Base-by-base conservation (phyloP, 805 yeast genomes). In the Ogataea wickerhamii region DNA sequence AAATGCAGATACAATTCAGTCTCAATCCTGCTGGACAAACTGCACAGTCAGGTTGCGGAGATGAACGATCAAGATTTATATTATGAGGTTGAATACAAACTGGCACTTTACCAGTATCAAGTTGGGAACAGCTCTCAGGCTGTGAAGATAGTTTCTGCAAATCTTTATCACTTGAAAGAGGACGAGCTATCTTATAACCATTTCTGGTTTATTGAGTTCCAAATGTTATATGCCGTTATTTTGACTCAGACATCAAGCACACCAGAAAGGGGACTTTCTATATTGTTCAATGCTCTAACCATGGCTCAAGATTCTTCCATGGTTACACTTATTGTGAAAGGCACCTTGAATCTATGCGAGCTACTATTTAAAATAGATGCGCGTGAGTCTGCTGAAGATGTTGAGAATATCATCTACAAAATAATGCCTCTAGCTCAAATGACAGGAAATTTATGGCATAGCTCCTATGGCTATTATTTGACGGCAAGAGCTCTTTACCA, bases 201-300 rank as follows among this genome's bases (percentile, higher is more conserved):
- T 22, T 64, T 61, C 34, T 70, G 75, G 66, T 63, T 64, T 25
- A 57, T 77, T 17, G 66, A 66, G 49, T 67, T 73, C 38, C 74
- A 68, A 32, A 48, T 78, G 8, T 49, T 78, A 35, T 72, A 74
- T 47, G 68, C 76, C 29, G 50, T 61, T 11, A 63, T 76, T 1
- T 58, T 77, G 41, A 47, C 70, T 18, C 47, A 58, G 4, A 55
- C 71, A 12, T 70, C 74, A 0, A 18, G 35, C 4, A 58, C 67
- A 4, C 73, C 78, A 11, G 56, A 71, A 7, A 65, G 82, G 40
- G 76, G 74, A 0, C 45, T 81, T 6, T 70, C 82, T 0, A 51
- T 71, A 14, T 49, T 79, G 0, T 52, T 74, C 5, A 75, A 74
- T 43, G 67, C 77, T 36, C 56, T 82, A 2, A 68, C 71, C 32